Conservation (phyloP, 257 asterid genomes). For the Solanum chaucha region DNA sequence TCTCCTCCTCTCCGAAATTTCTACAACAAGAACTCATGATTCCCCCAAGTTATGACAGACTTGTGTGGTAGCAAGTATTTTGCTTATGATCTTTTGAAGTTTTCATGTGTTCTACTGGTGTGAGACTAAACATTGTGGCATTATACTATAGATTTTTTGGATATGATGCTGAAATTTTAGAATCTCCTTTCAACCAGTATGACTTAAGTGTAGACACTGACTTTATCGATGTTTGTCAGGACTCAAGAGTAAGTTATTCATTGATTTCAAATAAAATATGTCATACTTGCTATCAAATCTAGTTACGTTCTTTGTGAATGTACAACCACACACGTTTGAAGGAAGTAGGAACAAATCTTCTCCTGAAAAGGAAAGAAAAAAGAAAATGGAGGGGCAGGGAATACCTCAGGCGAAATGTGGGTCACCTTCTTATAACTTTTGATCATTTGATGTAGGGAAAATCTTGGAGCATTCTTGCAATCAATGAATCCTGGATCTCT, state of each 20-base stretch:
- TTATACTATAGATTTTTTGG: background rate
- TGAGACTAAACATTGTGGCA: background rate
- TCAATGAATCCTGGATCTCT: constrained; percentile 25
- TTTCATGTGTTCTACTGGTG: background rate
- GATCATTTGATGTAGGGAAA: constrained; percentile 41
- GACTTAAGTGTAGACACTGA: background rate
- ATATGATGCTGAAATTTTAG: background rate
- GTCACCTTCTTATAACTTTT: background rate
- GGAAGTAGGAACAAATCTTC: background rate
- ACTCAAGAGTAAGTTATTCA: background rate
- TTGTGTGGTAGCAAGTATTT: background rate
- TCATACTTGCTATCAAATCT: background rate
- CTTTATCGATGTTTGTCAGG: background rate
- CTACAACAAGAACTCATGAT: background rate
- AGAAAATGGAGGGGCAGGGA: background rate
- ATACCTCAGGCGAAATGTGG: background rate
- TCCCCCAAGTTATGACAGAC: background rate
- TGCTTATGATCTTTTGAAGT: background rate
- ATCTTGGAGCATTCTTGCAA: constrained; percentile 37
- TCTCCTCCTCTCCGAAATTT: background rate
- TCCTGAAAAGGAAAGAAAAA: background rate
- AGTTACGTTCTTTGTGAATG: background rate
- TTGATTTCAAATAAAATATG: background rate
- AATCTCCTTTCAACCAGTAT: background rate
- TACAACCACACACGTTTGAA: background rate